Base-by-base conservation (phyloP, 305 asterid species). In the Fraxinus dipetala region DNA sequence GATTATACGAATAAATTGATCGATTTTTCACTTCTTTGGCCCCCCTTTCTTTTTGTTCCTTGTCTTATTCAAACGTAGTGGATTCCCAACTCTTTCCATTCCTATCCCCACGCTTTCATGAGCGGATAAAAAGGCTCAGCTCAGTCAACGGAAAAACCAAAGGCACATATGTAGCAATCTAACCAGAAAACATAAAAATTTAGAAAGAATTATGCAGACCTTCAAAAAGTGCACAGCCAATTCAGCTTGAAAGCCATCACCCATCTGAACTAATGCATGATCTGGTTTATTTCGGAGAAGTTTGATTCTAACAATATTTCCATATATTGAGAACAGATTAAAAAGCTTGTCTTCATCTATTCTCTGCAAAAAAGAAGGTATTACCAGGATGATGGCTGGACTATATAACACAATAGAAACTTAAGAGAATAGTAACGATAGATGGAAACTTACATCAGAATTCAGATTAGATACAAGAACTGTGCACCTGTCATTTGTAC, bases 241-340 rank as follows among this genome's bases (percentile, higher is more conserved):
- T 86, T 96, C 99, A 84, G 99, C 98, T 91, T 96, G 98, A 86
- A 96, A 94, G 77, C 99, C 99, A 89, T 94, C 99, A 59, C 98
- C 97, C 98, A 96, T 90, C 91, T 96, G 98, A 79, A 96, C 95
- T 75, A 96, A 86, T 36, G 97, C 98, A 87, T 96, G 99, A 86
- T 96, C 99, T 40, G 96, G 99, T 85, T 95, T 95, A 80, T 93
- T 90, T 10, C 92, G 94, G 32, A 92, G 94, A 85, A 92, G 90
- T 91, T 93, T 94, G 88, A 94, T 89, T 85, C 97, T 91, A 72
- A 89, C 85, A 85, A 94, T 93, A 89, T 94, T 94, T 65, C 98
- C 98, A 82, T 94, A 94, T 74, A 94, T 90, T 18, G 99, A 95
- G 89, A 94, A 95, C 81, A 95, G 85, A 83, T 95, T 95, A 82